Evolutionary conservation across 306 rosid species (phyloP).

Genomic region (Acacia acuminata): DNA sequence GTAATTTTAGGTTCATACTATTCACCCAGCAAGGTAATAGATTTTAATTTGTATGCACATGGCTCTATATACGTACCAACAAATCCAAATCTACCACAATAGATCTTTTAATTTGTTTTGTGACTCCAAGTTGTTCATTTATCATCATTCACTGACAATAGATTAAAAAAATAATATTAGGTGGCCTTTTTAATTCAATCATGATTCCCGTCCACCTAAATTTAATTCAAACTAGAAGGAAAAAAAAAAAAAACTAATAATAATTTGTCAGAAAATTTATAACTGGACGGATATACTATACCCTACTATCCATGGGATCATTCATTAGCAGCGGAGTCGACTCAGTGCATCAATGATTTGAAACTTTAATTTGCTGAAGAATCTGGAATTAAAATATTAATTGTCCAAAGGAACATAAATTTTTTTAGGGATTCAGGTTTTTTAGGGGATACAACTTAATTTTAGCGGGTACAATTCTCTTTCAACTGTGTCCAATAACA

Average conservation of each 20-base stretch:
- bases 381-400: too few relatives aligned
- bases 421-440: too few relatives aligned
- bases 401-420: too few relatives aligned
- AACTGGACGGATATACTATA: too few relatives aligned
- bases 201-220: not conserved
- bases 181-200: not conserved
- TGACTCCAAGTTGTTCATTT: not conserved
- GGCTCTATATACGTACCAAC: not conserved
- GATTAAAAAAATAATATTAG: not conserved
- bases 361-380: not conserved
- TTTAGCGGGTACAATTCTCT: too few relatives aligned
- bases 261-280: not conserved
- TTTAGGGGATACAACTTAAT: too few relatives aligned
- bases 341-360: not conserved
- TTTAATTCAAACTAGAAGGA: not conserved
- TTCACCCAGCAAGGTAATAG: not conserved
- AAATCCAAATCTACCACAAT: not conserved
- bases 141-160: not conserved
- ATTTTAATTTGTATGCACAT: constrained; percentile 4
- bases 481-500: not conserved
- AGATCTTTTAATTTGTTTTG: not conserved
- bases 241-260: not conserved
- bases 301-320: not conserved
- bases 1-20: not conserved
- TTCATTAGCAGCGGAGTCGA: not conserved